Evolutionary conservation across 768 basidiomycete species (phyloP).

Genomic region (Gelatoporia subvermispora): DNA sequence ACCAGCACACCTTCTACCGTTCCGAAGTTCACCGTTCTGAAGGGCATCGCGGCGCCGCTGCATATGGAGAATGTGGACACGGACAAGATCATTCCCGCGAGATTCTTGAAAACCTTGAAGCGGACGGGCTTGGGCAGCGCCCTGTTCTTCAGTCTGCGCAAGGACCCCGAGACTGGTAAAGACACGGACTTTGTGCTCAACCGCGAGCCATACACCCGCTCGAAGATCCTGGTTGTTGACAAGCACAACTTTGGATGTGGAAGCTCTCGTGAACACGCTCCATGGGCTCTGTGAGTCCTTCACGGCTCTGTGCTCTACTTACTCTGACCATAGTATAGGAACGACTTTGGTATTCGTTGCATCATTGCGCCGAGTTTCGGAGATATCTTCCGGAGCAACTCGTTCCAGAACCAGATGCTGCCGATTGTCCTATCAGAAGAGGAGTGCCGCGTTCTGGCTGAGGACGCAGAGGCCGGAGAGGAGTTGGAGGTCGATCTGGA

Average conservation of each 20-base stretch:
- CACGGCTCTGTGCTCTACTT: background rate
- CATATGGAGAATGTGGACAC: slow-evolving; percentile 57
- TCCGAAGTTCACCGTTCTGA: slow-evolving; percentile 43
- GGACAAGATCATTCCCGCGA: slow-evolving; percentile 64
- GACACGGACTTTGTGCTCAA: slow-evolving; percentile 61
- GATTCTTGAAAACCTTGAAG: slow-evolving; percentile 63
- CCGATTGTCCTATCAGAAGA: slow-evolving; percentile 46
- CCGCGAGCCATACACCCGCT: slow-evolving; percentile 46
- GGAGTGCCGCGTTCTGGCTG: slow-evolving; percentile 43
- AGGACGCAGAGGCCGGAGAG: slow-evolving; percentile 45
- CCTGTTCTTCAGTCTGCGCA: slow-evolving; percentile 50
- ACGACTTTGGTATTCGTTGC: slow-evolving; percentile 60
- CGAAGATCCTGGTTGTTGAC: slow-evolving; percentile 53
- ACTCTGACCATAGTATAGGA: slow-evolving; percentile 21
- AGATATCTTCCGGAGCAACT: slow-evolving; percentile 60
- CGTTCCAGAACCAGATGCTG: slow-evolving; percentile 64
- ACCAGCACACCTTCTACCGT: slow-evolving; percentile 26
- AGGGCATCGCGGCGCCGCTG: slow-evolving; percentile 50
- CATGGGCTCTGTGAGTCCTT: slow-evolving; percentile 42
- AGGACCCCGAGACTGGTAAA: slow-evolving; percentile 42
- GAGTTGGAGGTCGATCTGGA: slow-evolving; percentile 60
- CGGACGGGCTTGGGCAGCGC: slow-evolving; percentile 58
- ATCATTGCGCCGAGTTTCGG: slow-evolving; percentile 59
- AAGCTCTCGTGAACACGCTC: slow-evolving; percentile 60
- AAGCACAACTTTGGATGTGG: slow-evolving; percentile 63